Percentiles rank a stretch among this genome's conserved stretches.
Evolutionary conservation across 352 stramenopile species (phyloP).

Genomic region (Phytopythium sindhum): DNA sequence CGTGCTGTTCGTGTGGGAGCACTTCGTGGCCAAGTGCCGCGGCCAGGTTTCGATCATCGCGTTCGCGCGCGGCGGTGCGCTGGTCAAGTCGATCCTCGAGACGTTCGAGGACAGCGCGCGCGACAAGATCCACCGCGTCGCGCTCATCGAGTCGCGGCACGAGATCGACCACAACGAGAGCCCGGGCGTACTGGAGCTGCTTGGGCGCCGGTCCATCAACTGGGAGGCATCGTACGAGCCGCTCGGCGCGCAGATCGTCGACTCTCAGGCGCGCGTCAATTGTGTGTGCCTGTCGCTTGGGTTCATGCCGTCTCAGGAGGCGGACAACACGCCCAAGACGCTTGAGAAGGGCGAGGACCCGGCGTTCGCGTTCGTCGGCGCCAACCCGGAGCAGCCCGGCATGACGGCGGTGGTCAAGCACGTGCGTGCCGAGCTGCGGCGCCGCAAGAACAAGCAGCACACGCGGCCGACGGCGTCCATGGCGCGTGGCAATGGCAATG

Average conservation of each 20-base stretch:
- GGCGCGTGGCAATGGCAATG: constrained; percentile 4
- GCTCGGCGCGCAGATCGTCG: constrained; percentile 80
- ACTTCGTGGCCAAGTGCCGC: constrained; percentile 78
- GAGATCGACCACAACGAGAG: constrained; percentile 81
- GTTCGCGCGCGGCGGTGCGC: constrained; percentile 71
- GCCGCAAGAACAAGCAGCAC: constrained; percentile 28
- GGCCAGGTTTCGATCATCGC: constrained; percentile 84
- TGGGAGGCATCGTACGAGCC: constrained; percentile 85
- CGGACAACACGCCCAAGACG: constrained; percentile 63
- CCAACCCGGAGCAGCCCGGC: constrained; percentile 67
- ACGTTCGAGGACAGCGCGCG: constrained; percentile 68
- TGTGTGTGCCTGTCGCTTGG: constrained; percentile 85
- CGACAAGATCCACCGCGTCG: constrained; percentile 79
- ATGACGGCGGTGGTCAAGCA: constrained; percentile 87
- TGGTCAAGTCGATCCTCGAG: constrained; percentile 84
- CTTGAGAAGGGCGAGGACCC: constrained; percentile 80
- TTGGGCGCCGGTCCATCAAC: constrained; percentile 84
- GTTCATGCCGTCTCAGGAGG: constrained; percentile 67
- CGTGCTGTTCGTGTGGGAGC: constrained; percentile 86
- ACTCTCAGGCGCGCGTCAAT: constrained; percentile 81
- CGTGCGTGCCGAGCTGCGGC: constrained; percentile 62
- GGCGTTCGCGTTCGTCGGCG: constrained; percentile 77
- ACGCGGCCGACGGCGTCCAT: constrained; percentile 12
- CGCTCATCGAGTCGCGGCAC: constrained; percentile 87
- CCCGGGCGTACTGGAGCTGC: constrained; percentile 70